Conservation (phyloP, 148 eudicot species). For the Amaranthus cruentus region DNA sequence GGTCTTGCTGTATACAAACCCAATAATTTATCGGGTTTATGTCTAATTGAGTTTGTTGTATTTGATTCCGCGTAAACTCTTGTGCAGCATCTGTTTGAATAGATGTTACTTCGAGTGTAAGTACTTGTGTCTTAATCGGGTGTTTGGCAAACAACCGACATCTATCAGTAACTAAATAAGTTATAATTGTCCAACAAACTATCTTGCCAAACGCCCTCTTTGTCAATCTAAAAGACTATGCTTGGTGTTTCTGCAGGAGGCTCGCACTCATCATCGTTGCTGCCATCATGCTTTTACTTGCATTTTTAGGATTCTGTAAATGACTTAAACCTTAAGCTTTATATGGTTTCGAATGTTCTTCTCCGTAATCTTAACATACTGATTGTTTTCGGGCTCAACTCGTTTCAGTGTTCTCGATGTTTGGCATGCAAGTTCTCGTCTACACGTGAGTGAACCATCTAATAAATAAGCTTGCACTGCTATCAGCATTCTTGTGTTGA, state of each 20-base stretch:
- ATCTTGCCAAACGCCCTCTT: no score
- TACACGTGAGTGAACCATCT: slow-evolving; percentile 56
- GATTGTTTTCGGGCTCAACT: slow-evolving; percentile 12
- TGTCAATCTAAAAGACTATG: neutral
- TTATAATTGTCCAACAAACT: no score
- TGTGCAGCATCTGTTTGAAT: no score
- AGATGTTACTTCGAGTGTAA: no score
- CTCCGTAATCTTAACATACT: neutral
- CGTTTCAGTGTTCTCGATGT: slow-evolving; percentile 68
- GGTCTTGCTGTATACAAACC: no score
- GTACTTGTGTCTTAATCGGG: no score
- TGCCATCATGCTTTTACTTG: slow-evolving; percentile 74
- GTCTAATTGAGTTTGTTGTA: no score
- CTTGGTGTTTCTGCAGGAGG: slow-evolving; percentile 48
- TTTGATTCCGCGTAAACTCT: no score
- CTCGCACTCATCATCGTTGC: slow-evolving; percentile 68
- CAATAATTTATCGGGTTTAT: no score
- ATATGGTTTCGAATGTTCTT: slow-evolving; percentile 8
- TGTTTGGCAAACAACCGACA: no score
- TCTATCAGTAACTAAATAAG: no score
- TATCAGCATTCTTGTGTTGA: neutral
- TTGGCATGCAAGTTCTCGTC: slow-evolving; percentile 76
- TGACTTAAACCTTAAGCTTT: slow-evolving; percentile 4
- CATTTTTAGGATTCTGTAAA: slow-evolving; percentile 83
- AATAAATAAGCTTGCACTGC: neutral